Conservation (phyloP, 2,329 filamentous ascomycete genomes). For the Onygenales sp. region DNA sequence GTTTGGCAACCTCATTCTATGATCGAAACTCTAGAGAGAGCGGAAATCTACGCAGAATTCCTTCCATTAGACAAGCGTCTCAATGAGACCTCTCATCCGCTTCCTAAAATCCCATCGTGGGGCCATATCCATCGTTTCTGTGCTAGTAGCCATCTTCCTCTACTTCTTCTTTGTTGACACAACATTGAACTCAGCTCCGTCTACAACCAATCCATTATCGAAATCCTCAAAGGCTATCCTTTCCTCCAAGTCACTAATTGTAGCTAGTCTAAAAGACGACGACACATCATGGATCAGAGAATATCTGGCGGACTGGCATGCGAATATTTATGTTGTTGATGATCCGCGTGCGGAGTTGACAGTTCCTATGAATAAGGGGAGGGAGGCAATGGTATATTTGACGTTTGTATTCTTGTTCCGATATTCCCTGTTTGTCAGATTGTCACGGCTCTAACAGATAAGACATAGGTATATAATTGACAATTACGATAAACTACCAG, state of each 20-base stretch:
- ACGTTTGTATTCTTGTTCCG: constrained; percentile 21
- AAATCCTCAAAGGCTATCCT: not conserved
- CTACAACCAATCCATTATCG: not conserved
- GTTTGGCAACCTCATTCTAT: not conserved
- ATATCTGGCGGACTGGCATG: constrained; percentile 37
- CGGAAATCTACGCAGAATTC: not conserved
- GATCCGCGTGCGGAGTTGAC: constrained; percentile 39
- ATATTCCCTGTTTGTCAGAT: not conserved
- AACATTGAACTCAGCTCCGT: not conserved
- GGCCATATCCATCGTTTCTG: not conserved
- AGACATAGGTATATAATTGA: constrained; percentile 32
- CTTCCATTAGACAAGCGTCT: not conserved
- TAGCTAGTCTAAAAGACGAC: constrained; percentile 29
- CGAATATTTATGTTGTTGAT: constrained; percentile 47
- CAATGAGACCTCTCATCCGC: not conserved
- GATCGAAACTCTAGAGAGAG: not conserved
- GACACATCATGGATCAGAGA: constrained; percentile 31
- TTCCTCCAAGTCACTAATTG: constrained; percentile 17
- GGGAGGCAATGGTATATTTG: constrained; percentile 34
- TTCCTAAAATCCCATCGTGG: not conserved
- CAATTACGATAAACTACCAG: constrained; percentile 31
- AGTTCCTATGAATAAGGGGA: constrained; percentile 35
- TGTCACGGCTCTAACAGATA: not conserved
- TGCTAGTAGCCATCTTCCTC: not conserved
- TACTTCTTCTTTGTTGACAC: not conserved